A percentile compares a stretch with the other conserved stretches of the same genome.
Evolutionary conservation across 2,329 filamentous ascomycete species (phyloP).

Genomic region (Nigrograna mackinnonii): DNA sequence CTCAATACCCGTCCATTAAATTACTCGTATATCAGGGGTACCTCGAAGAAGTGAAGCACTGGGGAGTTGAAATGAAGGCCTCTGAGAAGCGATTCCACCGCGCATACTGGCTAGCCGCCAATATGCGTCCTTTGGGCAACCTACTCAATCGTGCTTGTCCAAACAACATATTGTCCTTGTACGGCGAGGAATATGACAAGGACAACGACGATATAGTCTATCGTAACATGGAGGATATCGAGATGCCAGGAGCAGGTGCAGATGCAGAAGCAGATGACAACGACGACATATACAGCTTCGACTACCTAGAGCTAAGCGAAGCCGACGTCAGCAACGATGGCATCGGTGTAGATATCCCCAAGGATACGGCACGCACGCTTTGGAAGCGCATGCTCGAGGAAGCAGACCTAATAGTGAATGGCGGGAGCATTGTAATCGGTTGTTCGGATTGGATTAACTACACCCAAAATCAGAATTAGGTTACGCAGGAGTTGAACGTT

Average conservation of each 20-base stretch:
- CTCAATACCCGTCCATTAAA: too few relatives aligned
- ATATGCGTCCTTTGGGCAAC: slow-evolving; percentile 8
- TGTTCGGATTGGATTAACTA: too few relatives aligned
- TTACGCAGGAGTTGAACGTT: too few relatives aligned
- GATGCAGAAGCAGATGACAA: neutral
- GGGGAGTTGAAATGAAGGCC: slow-evolving; percentile 16
- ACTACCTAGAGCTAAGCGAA: neutral
- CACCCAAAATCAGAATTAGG: too few relatives aligned
- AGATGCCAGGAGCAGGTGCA: too few relatives aligned
- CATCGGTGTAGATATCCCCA: neutral
- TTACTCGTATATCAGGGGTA: too few relatives aligned
- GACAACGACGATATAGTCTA: neutral
- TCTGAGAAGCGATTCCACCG: slow-evolving; percentile 27
- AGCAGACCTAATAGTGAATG: too few relatives aligned
- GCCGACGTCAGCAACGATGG: too few relatives aligned
- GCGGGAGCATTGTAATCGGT: too few relatives aligned
- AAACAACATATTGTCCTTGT: too few relatives aligned
- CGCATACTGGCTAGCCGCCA: slow-evolving; percentile 33
- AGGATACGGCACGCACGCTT: neutral
- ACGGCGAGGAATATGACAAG: neutral
- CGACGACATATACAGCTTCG: neutral
- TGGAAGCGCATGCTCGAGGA: slow-evolving; percentile 1
- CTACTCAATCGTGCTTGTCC: slow-evolving; percentile 16
- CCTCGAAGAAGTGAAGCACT: too few relatives aligned
- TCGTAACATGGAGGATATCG: too few relatives aligned